Evolutionary conservation across 352 stramenopile species (phyloP), one percentile per base, ranked within the genome.

Genomic region (Phytopythium sindhum): DNA sequence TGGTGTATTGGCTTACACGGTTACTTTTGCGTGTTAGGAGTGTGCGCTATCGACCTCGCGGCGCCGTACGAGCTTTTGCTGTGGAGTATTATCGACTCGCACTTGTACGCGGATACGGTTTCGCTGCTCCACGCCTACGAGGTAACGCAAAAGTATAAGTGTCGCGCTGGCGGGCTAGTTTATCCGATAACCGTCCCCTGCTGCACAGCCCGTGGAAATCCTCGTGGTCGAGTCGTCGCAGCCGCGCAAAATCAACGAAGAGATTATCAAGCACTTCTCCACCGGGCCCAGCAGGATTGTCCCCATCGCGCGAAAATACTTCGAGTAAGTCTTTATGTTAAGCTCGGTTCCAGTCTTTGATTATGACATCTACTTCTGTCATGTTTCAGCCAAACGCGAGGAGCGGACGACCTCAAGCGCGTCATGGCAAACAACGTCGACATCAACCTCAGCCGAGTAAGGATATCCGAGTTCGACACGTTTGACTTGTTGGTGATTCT

Each of bases 341-440:
- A 54, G 23, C 2, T 57, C 12, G 21, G 0, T 11, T 21, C n/a
- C 5, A n/a, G 8, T 9, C 5, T 48, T 10, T 44, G 28, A 63
- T 9, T n/a, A 57, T 37, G 23, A 45, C 12, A 10, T 4, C 5
- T n/a, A 57, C 7, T 15, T 23, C 39, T 61, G 26, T 60, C 4
- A 31, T 51, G 23, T 17, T 39, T 0, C 35, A 96, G 88, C 61
- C 88, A 96, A 63, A 91, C 84, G 10, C 90, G 91, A 75, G 88
- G 88, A 53, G 81, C 80, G 21, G 86, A 93, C 63, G 85, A 96
- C 65, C 68, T 96, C 35, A 94, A 92, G 65, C 74, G 88, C 28
- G 72, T 96, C 29, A 88, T 91, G 67, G 70, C 81, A 41, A 94
- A 96, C 60, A 86, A 76, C n/a, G 73, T 93, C 21, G 88, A 96